Percentiles rank a stretch among this genome's conserved stretches.
Evolutionary conservation across 1,284 basidiomycete species (phyloP).

Genomic region (Rhizoctonia solani): DNA sequence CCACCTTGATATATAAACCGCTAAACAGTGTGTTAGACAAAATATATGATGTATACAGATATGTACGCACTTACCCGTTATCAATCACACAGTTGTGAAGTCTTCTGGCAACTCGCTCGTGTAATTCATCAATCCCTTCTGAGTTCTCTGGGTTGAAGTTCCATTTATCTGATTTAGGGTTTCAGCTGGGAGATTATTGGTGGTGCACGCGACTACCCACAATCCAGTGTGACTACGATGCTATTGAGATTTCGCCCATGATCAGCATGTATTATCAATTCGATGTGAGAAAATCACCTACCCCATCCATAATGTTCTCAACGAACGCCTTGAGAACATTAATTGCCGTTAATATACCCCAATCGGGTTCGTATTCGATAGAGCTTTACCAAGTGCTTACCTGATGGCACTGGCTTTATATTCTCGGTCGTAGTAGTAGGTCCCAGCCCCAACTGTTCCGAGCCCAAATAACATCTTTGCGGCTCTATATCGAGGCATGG

Average conservation of each 20-base stretch:
- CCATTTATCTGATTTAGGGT: conserved; percentile 24
- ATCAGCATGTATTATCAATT: background rate
- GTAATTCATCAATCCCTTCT: conserved; percentile 32
- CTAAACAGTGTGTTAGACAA: background rate
- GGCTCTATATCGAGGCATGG: background rate
- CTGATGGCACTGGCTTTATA: conserved; percentile 22
- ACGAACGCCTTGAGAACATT: background rate
- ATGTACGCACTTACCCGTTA: conserved; percentile 4
- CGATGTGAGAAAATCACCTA: background rate
- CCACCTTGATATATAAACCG: conserved; percentile 35
- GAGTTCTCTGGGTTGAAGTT: conserved; percentile 33
- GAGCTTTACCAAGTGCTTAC: background rate
- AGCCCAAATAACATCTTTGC: conserved; percentile 8
- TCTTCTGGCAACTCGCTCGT: conserved; percentile 30
- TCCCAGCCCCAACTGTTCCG: conserved; percentile 2
- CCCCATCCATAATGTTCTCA: conserved; percentile 31
- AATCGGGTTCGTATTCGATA: background rate
- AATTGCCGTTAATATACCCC: too few species aligned
- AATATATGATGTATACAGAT: background rate
- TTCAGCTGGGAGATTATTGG: background rate
- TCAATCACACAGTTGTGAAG: conserved; percentile 24
- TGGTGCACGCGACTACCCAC: background rate
- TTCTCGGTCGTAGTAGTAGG: conserved; percentile 27
- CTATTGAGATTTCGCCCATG: background rate
- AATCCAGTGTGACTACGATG: conserved; percentile 15